Evolutionary conservation across 305 asterid genomes (phyloP), one percentile per base, ranked within the genome.

Genomic region (Lippia alba): DNA sequence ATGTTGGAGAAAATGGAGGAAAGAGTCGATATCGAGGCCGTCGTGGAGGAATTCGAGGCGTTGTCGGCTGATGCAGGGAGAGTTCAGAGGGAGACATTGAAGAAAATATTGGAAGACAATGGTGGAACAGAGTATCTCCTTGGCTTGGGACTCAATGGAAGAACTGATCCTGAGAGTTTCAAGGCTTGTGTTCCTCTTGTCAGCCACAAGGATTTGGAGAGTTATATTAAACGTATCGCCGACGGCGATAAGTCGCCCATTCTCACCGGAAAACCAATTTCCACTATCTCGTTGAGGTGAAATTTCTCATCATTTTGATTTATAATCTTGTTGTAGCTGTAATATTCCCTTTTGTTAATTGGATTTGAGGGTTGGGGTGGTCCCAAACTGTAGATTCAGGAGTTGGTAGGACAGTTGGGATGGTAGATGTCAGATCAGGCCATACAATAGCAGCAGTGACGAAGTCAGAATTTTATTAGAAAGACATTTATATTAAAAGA

Each of bases 261-360:
- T 76, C 93, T 91, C 73, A 89, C 94, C 17, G 74, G 50, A 16
- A 85, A 85, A 56, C 91, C 90, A 17, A 82, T 89, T 4, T 73
- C 94, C 17, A 74, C 86, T 34, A 87, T 89, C 74, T 85, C 96
- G 32, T 75, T 89, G 50, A 89, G 89, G 96, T 88, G 50, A 18
- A 12, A n/a, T 0, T 8, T 49, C 30, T 66, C 15, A 12, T 49
- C 33, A 19, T 0, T 39, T 51, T 18, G 10, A 53, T 74, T 6
- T 24, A 24, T 24, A 12, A 15, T 41, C 5, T 9, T n/a, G n/a
- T 14, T 6, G 45, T 44, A 11, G 12, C 12, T 44, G 49, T 11
- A 44, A 44, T 11, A 44, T 44, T 44, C 9, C 41, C 1, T 24
- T 39, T 39, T 39, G 45, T 39, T 39, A 1, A 1, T 24, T 24